Base-by-base conservation (phyloP, 768 basidiomycete genomes). In the Galerina sulciceps region DNA sequence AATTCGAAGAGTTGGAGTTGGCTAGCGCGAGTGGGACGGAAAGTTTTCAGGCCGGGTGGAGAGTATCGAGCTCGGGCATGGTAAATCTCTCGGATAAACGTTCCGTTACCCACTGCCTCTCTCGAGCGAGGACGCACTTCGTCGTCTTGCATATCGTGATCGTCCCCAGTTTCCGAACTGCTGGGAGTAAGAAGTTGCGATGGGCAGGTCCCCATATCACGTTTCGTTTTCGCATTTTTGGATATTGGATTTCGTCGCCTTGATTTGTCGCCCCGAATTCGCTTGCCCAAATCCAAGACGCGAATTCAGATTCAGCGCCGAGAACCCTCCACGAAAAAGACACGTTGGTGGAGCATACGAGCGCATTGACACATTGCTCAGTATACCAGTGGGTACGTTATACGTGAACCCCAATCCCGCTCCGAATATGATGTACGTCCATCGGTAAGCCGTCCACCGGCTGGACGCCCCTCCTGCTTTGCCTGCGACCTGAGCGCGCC, bases 371-470 rank as follows among this genome's bases (percentile, higher is more conserved):
- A 62, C 53, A 42, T 68, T 67, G 14, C 66, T 67, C 4, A 64
- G 60, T 3, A 38, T 53, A 17, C 63, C 64, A 35, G 74, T 69
- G 22, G 75, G 76, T 6, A 74, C 52, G 34, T 64, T 74, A 65
- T 79, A 80, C 23, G 72, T 80, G 64, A 80, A 85, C 6, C 82
- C 82, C 83, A 48, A 84, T 85, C 20, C 86, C 82, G 34, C 75
- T 77, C 18, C 82, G 81, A 40, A 81, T 78, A 38, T 80, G 77
- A 67, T 79, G 76, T 17, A 82, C 55, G 2, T 80, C 81, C 42
- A 68, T 65, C 0, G 85, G 85, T 13, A 86, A 70, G 47, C 78
- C 69, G 36, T 67, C 53, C 45, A 69, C 67, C 4, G 69, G 66
- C 41, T 71, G 66, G 17, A 68, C 65, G n/a, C 18, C n/a, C 17